phyloP scores from a whole-genome alignment of 345 rosid genomes.

The Corymbia maculata region DNA sequence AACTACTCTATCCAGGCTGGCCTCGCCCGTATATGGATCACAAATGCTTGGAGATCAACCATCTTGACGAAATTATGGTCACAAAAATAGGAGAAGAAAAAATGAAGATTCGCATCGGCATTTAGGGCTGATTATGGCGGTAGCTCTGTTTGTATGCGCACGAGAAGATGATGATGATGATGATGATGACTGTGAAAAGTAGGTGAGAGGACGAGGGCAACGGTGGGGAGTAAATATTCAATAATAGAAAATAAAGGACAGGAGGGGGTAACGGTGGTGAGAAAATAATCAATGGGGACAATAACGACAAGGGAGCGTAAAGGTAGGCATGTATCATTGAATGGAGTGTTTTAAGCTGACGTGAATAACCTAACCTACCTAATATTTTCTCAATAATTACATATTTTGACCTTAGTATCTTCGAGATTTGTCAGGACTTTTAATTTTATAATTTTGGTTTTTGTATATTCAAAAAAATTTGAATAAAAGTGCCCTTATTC shows the following conservation, averaged over 20 bases:
- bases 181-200: neutral
- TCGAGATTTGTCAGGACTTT: neutral
- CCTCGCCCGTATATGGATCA: neutral
- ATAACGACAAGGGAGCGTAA: neutral
- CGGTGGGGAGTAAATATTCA: neutral
- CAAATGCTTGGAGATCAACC: neutral
- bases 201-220: neutral
- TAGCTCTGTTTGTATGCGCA: neutral
- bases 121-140: neutral
- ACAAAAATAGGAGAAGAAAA: neutral
- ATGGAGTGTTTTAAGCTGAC: neutral
- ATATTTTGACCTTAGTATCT: neutral
- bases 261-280: neutral
- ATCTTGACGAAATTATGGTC: neutral
- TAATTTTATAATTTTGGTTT: neutral
- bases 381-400: neutral
- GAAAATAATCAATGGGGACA: neutral
- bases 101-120: neutral
- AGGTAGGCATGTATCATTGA: neutral
- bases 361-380: neutral
- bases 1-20: neutral
- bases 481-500: neutral
- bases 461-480: neutral
- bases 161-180: neutral
- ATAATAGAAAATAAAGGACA: neutral